Evolutionary conservation across 2,329 filamentous ascomycete genomes (phyloP).

Genomic region (Lachnellula willkommii): DNA sequence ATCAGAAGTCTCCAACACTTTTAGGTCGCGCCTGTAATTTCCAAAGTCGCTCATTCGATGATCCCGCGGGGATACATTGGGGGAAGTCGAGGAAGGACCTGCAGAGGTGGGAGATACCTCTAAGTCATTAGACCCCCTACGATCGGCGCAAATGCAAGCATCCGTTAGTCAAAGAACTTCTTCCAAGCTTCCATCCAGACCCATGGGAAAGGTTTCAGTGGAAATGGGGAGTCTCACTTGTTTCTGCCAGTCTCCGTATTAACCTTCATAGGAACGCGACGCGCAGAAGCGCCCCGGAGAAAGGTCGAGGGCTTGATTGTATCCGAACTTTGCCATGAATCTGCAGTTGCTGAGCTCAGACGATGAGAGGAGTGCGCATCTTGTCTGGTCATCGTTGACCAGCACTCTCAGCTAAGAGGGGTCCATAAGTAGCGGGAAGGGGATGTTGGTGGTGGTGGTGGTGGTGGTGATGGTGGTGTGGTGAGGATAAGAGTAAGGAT

Average conservation of each 20-base stretch:
- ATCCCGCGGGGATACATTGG: conserved; percentile 32
- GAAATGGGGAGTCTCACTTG: conserved; percentile 23
- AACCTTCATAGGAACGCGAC: conserved; percentile 42
- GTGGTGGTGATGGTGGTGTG: not conserved
- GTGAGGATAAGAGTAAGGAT: conserved; percentile 1
- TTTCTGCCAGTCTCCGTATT: conserved; percentile 47
- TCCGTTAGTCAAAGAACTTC: conserved; percentile 31
- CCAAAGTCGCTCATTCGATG: conserved; percentile 47
- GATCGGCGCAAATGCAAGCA: conserved; percentile 27
- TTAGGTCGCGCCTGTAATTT: conserved; percentile 68
- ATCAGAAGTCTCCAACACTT: conserved; percentile 59
- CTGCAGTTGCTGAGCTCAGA: conserved; percentile 59
- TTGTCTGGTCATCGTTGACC: conserved; percentile 58
- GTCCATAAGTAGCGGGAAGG: conserved; percentile 21
- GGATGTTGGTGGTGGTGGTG: not conserved
- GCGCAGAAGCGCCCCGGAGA: conserved; percentile 27
- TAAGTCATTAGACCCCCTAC: conserved; percentile 30
- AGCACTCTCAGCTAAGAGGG: conserved; percentile 21
- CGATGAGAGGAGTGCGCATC: conserved; percentile 51
- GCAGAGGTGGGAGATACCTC: conserved; percentile 31
- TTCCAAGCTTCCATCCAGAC: conserved; percentile 19
- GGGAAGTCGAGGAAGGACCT: conserved; percentile 23
- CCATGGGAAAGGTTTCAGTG: conserved; percentile 9
- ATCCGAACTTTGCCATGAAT: conserved; percentile 61
- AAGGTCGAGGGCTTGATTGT: conserved; percentile 47